Conservation (phyloP, 2,329 filamentous ascomycete species). For the Hymenoscyphus infarciens region DNA sequence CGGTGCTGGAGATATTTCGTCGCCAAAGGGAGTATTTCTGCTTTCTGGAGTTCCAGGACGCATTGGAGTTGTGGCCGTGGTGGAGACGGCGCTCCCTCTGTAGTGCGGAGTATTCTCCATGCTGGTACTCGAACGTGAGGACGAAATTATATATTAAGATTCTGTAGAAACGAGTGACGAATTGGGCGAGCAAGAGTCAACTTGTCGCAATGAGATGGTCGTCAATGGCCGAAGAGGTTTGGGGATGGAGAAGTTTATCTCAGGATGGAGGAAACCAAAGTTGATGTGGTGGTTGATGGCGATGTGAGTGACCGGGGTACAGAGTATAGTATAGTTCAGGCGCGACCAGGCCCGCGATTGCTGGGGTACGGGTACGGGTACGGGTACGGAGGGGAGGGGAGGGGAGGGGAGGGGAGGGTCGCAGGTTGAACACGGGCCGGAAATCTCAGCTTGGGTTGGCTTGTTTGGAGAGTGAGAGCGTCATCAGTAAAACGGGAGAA, state of each 20-base stretch:
- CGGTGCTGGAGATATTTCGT: conserved; percentile 31
- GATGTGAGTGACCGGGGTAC: conserved; percentile 6
- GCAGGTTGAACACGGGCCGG: neutral
- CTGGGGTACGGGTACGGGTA: neutral
- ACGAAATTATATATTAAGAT: conserved; percentile 3
- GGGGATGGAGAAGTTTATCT: neutral
- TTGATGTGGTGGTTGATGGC: conserved; percentile 2
- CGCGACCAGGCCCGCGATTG: neutral
- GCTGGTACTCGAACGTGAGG: neutral
- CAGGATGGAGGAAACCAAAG: neutral
- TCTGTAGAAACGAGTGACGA: conserved; percentile 4
- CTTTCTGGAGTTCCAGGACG: conserved; percentile 39
- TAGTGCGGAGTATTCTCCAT: conserved; percentile 8
- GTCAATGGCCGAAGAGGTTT: neutral
- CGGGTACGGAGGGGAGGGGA: neutral
- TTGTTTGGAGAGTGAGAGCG: neutral
- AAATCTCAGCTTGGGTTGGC: neutral
- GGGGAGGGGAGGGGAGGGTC: neutral
- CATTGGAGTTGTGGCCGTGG: conserved; percentile 36
- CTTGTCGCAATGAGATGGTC: conserved; percentile 3
- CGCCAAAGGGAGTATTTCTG: conserved; percentile 30
- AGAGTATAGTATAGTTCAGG: neutral
- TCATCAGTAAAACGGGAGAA: too few relatives aligned
- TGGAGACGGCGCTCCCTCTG: conserved; percentile 23
- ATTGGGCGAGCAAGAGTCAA: conserved; percentile 8